phyloP scores from a whole-genome alignment of 1,284 basidiomycete genomes.

The Entoloma clypeatum region DNA sequence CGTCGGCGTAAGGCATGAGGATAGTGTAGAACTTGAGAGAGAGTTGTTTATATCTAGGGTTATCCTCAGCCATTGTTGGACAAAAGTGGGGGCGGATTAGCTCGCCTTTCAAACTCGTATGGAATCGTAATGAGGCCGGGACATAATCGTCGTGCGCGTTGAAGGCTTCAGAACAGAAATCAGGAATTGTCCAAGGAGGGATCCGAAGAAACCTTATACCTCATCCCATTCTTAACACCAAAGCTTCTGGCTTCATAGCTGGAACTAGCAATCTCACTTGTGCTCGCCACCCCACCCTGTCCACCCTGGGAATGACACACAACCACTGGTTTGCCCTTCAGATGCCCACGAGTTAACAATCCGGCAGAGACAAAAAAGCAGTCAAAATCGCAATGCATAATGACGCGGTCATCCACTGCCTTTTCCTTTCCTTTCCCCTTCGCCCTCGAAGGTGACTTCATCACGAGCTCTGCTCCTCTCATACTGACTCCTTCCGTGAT shows the following conservation, averaged over 20 bases:
- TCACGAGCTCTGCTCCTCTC: constrained; percentile 50
- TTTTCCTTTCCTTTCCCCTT: constrained; percentile 56
- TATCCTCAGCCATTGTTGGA: constrained; percentile 2
- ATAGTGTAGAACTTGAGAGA: constrained; percentile 91
- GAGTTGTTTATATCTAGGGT: constrained; percentile 71
- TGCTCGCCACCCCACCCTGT: constrained; percentile 68
- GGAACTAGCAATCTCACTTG: constrained; percentile 92
- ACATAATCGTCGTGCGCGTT: constrained; percentile 81
- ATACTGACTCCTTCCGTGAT: constrained; percentile 47
- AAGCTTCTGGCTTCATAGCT: constrained; percentile 90
- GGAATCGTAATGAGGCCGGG: constrained; percentile 78
- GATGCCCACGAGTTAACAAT: constrained; percentile 68
- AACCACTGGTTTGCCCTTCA: constrained; percentile 84
- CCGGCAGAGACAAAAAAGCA: constrained; percentile 97
- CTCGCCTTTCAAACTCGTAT: constrained; percentile 80
- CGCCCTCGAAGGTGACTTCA: constrained; percentile 44
- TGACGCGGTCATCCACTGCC: constrained; percentile 54
- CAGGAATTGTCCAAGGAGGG: background rate
- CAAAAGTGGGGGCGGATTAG: constrained; percentile 3
- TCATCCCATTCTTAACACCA: constrained; percentile 95
- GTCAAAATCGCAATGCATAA: constrained; percentile 97
- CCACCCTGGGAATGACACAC: constrained; percentile 90
- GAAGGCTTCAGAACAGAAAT: constrained; percentile 48
- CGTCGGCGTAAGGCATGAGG: constrained; percentile 85
- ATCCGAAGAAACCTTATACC: constrained; percentile 38